A percentile compares a stretch with the other conserved stretches of the same genome.
These are phyloP conservation scores for Clonostachys rosea DNA, from an alignment of 2,329 filamentous ascomycete species.

Conservation along the genomic window DNA sequence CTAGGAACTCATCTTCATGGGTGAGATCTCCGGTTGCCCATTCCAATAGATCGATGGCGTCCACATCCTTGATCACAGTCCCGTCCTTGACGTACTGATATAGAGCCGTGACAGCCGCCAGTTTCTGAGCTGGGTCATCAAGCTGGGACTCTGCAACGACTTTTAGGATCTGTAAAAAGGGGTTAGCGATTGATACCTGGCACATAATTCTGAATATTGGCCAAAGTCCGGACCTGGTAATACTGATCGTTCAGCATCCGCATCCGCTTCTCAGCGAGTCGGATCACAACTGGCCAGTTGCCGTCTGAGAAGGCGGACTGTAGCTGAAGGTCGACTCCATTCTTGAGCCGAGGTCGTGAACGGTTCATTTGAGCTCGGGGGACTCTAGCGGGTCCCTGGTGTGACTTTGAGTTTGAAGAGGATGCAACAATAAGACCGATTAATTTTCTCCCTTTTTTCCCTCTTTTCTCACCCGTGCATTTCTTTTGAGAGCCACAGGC, in stretches of 20 bases:
- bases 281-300: slow-evolving; percentile 46
- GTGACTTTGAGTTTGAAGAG: background rate
- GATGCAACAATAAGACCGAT: too few relatives aligned
- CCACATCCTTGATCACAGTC: slow-evolving; percentile 40
- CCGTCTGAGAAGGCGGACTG: slow-evolving; percentile 49
- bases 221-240: slow-evolving; percentile 38
- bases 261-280: slow-evolving; percentile 46
- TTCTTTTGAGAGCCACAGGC: background rate
- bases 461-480: too few relatives aligned
- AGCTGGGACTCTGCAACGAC: slow-evolving; percentile 46
- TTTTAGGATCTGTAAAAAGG: slow-evolving; percentile 31
- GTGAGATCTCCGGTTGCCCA: slow-evolving; percentile 40
- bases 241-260: slow-evolving; percentile 48
- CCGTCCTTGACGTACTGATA: slow-evolving; percentile 41
- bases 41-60: slow-evolving; percentile 48
- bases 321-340: slow-evolving; percentile 47
- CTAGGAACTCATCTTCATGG: slow-evolving; percentile 32
- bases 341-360: slow-evolving; percentile 33
- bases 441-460: too few relatives aligned
- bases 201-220: background rate
- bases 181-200: background rate
- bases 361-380: slow-evolving; percentile 19
- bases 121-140: slow-evolving; percentile 41
- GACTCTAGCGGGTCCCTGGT: slow-evolving; percentile 4
- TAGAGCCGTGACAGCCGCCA: slow-evolving; percentile 35